Evolutionary conservation across 1,284 basidiomycete species (phyloP), one percentile per base, ranked within the genome.

Genomic region (Trametes hirsuta): DNA sequence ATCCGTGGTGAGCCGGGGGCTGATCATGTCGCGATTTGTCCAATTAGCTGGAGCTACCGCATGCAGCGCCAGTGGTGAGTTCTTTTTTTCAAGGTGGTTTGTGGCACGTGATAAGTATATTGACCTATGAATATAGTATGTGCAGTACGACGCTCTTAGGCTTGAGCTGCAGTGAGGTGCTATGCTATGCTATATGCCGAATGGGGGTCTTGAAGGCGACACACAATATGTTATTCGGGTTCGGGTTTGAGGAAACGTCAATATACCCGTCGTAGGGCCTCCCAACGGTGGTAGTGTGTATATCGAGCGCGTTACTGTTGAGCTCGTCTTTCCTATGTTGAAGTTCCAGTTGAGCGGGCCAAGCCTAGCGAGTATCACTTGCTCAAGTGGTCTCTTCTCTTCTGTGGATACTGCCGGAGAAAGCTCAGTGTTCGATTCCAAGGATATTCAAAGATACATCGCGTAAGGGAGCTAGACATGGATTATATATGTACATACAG

Each of bases 71-170:
- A 6, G 63, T 65, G 54, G 64, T 67, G n/a, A 59, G 64, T 57
- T 0, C 21, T 15, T 1, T n/a, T n/a, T 12, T 15, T 15, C 41
- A 30, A 30, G 8, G 30, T 22, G 8, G 1, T 45, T 15, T 6
- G 11, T 1, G 15, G 9, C 4, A 24, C 15, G n/a, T 6, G 3
- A 15, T 12, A 4, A 6, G 30, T 30, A 10, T 40, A n/a, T 52
- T 65, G 21, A 61, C 45, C 6, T 8, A 34, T 10, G 3, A 12
- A 6, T 22, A 14, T 35, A 66, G 63, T 66, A 66, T 40, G 63
- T 66, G 14, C 65, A 66, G 37, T 66, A 66, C 53, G 65, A 66
- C 25, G 65, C 65, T 8, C 55, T 66, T 4, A 53, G 65, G 36
- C 59, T 66, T 6, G 65, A 66, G 30, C 47, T 64, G 1, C 62